Base-by-base conservation (phyloP, 345 rosid species). In the Viola odorata region DNA sequence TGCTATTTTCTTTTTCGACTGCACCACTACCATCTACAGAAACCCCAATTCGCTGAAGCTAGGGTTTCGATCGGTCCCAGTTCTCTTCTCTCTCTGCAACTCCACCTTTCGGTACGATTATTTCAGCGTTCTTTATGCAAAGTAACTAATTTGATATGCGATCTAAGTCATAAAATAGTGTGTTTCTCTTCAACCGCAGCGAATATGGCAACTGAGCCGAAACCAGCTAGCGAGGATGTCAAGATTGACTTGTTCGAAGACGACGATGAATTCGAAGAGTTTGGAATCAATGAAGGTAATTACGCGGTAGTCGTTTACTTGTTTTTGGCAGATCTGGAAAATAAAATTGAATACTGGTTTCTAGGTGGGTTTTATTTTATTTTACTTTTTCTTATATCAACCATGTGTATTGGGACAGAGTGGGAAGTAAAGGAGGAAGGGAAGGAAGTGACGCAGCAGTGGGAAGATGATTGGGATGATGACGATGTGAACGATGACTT, bases 401-500 rank as follows among this genome's bases (percentile, higher is more conserved):
- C 32, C 2, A 7, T 47, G 4, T 4, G 12, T 9, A 6, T 11
- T 9, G 13, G 0, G 50, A 47, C 47, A 88, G 96, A 84, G 63
- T 85, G 91, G 96, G 78, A 79, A 44, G 95, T 72, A 50, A 84
- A 82, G 73, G 95, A 83, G 70, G 96, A 86, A 74, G 85, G 70
- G n/a, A 82, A 82, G 16, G 95, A 91, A 32, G 80, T 78, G 60
- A 74, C 81, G 4, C 98, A 84, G 72, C 98, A 91, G 66, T 91
- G 98, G 96, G 95, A 88, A 72, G 98, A 91, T 45, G 98, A 91
- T 40, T 91, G 96, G 96, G 96, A 91, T 73, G 98, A 91, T 67
- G 95, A 91, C 58, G 96, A 91, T 73, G 95, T 88, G 60, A 88
- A 66, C 53, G 96, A 91, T 48, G 98, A 91, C 60, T 91, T 92